phyloP scores from a whole-genome alignment of 306 rosid species.

The Cucurbita pepo region DNA sequence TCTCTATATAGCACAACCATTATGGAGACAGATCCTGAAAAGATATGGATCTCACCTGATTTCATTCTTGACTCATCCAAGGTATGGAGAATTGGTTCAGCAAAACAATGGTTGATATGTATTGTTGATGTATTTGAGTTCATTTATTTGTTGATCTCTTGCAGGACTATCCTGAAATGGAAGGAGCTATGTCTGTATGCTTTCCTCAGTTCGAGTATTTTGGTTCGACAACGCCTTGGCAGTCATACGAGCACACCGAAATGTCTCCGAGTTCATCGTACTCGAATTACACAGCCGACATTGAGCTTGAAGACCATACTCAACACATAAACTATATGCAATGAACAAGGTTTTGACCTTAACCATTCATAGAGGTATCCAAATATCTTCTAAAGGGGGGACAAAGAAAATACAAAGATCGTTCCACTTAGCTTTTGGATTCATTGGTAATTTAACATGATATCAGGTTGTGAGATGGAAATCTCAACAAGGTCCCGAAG shows the following conservation, averaged over 20 bases:
- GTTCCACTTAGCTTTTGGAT: not conserved
- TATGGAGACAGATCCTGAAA: constrained; percentile 27
- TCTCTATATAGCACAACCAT: constrained; percentile 29
- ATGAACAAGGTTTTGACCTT: constrained; percentile 39
- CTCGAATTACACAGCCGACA: constrained; percentile 43
- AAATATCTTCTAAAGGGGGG: constrained; percentile 27
- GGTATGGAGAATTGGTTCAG: constrained; percentile 19
- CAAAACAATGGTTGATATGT: not conserved
- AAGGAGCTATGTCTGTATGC: constrained; percentile 26
- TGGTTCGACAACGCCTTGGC: constrained; percentile 35
- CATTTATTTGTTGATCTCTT: not conserved
- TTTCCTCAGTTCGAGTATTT: constrained; percentile 27
- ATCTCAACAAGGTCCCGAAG: constrained; percentile 30
- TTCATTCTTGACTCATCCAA: constrained; percentile 76
- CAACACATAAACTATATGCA: constrained; percentile 39
- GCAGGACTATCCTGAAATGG: constrained; percentile 58
- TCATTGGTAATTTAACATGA: not conserved
- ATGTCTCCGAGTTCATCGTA: constrained; percentile 53
- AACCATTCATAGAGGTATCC: constrained; percentile 22
- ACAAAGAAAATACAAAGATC: constrained; percentile 7
- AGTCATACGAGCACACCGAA: constrained; percentile 30
- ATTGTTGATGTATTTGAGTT: not conserved
- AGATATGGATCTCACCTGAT: constrained; percentile 61
- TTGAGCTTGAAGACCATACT: constrained; percentile 32
- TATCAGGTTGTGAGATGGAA: constrained; percentile 14